Conservation (phyloP, 345 rosid species). For the Hevea brasiliensis region DNA sequence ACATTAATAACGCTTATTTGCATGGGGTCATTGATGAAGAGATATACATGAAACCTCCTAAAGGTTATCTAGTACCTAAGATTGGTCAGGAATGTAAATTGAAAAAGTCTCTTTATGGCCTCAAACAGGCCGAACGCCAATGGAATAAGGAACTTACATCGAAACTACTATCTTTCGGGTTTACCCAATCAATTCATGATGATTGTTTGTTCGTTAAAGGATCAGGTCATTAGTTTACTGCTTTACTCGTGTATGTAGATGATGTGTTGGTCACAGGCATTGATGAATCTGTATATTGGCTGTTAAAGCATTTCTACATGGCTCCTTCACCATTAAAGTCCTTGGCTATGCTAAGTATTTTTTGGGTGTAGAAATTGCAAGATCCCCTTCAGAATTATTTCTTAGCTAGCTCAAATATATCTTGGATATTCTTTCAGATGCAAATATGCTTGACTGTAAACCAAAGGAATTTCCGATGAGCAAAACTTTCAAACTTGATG, state of each 20-base stretch:
- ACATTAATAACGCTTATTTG: background rate
- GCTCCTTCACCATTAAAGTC: background rate
- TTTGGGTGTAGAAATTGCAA: background rate
- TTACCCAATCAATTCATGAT: background rate
- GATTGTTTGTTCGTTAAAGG: background rate
- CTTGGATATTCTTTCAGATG: background rate
- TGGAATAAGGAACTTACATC: background rate
- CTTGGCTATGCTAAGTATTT: background rate
- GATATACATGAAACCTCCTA: background rate
- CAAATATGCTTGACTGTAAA: background rate
- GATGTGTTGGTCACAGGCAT: background rate
- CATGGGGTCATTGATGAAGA: background rate
- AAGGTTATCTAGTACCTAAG: background rate
- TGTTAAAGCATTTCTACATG: no score
- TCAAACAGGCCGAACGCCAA: background rate
- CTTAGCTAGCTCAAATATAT: background rate
- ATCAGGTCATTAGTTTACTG: background rate
- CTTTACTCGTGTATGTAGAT: background rate
- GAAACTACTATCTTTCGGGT: no score
- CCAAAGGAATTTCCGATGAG: no score
- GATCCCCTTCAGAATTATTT: background rate
- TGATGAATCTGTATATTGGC: no score
- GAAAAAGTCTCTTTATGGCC: background rate
- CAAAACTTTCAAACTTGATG: no score
- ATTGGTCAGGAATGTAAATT: background rate